Evolutionary conservation across 768 basidiomycete genomes (phyloP).

Genomic region (Saitozyma podzolica): DNA sequence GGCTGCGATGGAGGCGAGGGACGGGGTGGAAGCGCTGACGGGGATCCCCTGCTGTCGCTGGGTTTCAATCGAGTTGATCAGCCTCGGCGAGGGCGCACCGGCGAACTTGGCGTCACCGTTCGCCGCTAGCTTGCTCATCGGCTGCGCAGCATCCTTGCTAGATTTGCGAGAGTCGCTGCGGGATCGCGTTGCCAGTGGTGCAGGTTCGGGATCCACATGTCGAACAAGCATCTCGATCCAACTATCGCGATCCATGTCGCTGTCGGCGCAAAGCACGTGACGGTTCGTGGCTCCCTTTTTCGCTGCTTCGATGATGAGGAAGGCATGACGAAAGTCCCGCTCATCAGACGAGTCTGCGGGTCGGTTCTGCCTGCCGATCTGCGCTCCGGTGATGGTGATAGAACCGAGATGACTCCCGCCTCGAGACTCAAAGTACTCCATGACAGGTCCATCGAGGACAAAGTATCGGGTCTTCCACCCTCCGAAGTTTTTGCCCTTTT

Average conservation of each 20-base stretch:
- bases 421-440: conserved; percentile 93
- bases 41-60: background rate
- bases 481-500: conserved; percentile 95
- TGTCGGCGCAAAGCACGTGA: conserved; percentile 95
- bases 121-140: conserved; percentile 21
- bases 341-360: conserved; percentile 70
- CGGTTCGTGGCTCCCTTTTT: conserved; percentile 56
- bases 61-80: conserved; percentile 39
- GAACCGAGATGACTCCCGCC: conserved; percentile 89
- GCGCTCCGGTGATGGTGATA: conserved; percentile 84
- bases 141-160: conserved; percentile 40
- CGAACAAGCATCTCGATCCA: conserved; percentile 94
- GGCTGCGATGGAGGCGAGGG: conserved; percentile 14
- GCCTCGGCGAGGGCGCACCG: conserved; percentile 39
- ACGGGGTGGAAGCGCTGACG: conserved; percentile 4
- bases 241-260: conserved; percentile 83
- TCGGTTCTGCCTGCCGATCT: conserved; percentile 89
- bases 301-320: conserved; percentile 79
- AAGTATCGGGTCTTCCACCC: conserved; percentile 97
- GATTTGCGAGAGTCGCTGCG: conserved; percentile 30
- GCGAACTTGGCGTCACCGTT: conserved; percentile 28
- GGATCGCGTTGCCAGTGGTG: conserved; percentile 7
- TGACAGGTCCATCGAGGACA: conserved; percentile 80
- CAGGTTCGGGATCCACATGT: conserved; percentile 58
- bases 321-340: conserved; percentile 93